Conservation (phyloP, 345 rosid species). For the Theobroma cacao region DNA sequence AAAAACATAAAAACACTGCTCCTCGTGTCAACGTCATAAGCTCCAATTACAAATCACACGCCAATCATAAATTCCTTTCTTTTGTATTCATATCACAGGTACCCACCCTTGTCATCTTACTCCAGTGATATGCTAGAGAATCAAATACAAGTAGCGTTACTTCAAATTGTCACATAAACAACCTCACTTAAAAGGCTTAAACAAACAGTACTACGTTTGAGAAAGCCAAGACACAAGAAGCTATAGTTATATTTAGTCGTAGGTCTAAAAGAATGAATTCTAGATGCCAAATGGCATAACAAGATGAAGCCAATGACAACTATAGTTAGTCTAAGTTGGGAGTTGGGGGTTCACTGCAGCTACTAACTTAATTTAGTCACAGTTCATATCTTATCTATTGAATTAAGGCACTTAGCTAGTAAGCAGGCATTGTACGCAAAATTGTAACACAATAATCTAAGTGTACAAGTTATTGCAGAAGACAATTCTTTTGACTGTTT, state of each 20-base stretch:
- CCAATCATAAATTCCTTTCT: too few species aligned
- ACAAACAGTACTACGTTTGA: too few species aligned
- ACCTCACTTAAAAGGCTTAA: background rate
- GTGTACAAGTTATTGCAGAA: background rate
- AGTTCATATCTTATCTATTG: background rate
- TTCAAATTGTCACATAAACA: background rate
- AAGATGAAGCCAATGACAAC: background rate
- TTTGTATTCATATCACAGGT: too few species aligned
- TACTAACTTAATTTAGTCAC: background rate
- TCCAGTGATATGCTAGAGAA: slow-evolving; percentile 16
- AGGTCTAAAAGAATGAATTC: background rate
- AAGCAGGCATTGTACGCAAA: background rate
- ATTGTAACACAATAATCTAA: background rate
- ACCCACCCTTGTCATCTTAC: slow-evolving; percentile 13
- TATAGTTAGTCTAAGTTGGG: too few species aligned
- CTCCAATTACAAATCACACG: too few species aligned
- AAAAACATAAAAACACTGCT: too few species aligned
- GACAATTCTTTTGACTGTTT: background rate
- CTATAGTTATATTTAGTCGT: background rate
- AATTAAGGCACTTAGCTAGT: too few species aligned
- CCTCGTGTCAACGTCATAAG: too few species aligned
- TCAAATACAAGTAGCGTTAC: background rate
- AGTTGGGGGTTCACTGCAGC: background rate
- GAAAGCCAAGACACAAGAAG: background rate
- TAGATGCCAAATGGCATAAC: background rate